phyloP scores from a whole-genome alignment of 2,329 filamentous ascomycete species.

The Ceratocystis smalleyi region DNA sequence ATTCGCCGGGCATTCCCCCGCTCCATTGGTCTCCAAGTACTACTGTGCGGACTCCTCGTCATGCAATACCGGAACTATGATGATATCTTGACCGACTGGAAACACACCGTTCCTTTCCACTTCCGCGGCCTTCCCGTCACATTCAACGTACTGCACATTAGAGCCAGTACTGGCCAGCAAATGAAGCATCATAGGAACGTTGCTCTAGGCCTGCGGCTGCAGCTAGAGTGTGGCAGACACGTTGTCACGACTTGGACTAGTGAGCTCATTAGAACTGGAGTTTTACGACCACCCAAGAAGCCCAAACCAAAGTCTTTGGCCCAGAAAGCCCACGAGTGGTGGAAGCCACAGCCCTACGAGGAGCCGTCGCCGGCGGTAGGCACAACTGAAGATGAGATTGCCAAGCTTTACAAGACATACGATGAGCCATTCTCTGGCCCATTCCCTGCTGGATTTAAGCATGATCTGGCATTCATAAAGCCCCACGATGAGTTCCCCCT shows the following conservation, averaged over 20 bases:
- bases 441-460: slow-evolving; percentile 4
- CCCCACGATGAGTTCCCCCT: background rate
- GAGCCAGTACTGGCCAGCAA: slow-evolving; percentile 5
- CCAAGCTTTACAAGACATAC: background rate
- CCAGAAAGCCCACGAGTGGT: background rate
- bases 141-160: slow-evolving; percentile 10
- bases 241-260: slow-evolving; percentile 9
- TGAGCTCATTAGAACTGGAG: slow-evolving; percentile 8
- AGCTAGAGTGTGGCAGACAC: slow-evolving; percentile 3
- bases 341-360: background rate
- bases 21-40: slow-evolving; percentile 1
- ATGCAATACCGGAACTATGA: slow-evolving; percentile 8
- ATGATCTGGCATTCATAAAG: slow-evolving; percentile 9
- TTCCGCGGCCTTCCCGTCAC: slow-evolving; percentile 7
- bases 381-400: background rate
- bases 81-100: slow-evolving; percentile 5
- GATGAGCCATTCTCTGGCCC: slow-evolving; percentile 6
- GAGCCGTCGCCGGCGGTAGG: background rate
- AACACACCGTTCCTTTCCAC: slow-evolving; percentile 5
- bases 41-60: slow-evolving; percentile 7
- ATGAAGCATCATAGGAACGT: background rate
- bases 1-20: slow-evolving; percentile 5
- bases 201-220: slow-evolving; percentile 5
- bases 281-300: slow-evolving; percentile 5
- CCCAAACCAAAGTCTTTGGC: background rate